phyloP scores from a whole-genome alignment of 805 yeast genomes.

The Saturnispora serradocipensis region DNA sequence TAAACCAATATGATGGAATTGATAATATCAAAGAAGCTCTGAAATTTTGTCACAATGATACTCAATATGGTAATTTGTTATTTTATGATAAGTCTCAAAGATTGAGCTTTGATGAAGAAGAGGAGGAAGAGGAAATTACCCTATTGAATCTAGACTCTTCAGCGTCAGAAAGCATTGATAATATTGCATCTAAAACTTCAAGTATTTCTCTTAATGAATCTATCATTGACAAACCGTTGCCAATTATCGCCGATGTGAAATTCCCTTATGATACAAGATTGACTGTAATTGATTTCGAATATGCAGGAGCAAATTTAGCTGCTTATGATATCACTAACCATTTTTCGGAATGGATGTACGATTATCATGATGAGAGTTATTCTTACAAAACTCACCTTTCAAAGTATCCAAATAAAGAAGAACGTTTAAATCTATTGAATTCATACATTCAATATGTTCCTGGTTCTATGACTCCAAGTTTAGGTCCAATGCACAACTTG shows the following conservation, averaged over 20 bases:
- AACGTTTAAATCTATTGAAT: slow-evolving; percentile 61
- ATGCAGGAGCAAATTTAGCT: slow-evolving; percentile 82
- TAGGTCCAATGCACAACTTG: slow-evolving; percentile 13
- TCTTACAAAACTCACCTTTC: slow-evolving; percentile 45
- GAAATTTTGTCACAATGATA: slow-evolving; percentile 90
- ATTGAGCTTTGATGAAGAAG: slow-evolving; percentile 21
- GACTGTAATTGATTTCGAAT: slow-evolving; percentile 94
- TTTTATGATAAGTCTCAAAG: slow-evolving; percentile 33
- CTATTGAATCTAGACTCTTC: slow-evolving; percentile 1
- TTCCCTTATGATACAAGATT: slow-evolving; percentile 48
- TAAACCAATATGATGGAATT: slow-evolving; percentile 35
- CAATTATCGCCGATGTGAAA: slow-evolving; percentile 24
- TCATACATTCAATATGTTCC: slow-evolving; percentile 66
- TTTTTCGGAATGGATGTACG: slow-evolving; percentile 95
- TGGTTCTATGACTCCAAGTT: slow-evolving; percentile 23
- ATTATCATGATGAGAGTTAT: slow-evolving; percentile 59
- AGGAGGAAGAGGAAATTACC: slow-evolving; percentile 20
- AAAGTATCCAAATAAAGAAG: slow-evolving; percentile 57
- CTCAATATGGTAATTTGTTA: slow-evolving; percentile 90
- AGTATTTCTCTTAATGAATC: slow-evolving; percentile 13
- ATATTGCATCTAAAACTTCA: slow-evolving; percentile 15
- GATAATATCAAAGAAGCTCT: slow-evolving; percentile 37
- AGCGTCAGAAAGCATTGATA: slow-evolving; percentile 2
- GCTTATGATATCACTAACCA: slow-evolving; percentile 91
- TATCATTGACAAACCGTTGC: slow-evolving; percentile 15